Evolutionary conservation across 441 rosid genomes (phyloP).

Genomic region (Omphalea diandra): DNA sequence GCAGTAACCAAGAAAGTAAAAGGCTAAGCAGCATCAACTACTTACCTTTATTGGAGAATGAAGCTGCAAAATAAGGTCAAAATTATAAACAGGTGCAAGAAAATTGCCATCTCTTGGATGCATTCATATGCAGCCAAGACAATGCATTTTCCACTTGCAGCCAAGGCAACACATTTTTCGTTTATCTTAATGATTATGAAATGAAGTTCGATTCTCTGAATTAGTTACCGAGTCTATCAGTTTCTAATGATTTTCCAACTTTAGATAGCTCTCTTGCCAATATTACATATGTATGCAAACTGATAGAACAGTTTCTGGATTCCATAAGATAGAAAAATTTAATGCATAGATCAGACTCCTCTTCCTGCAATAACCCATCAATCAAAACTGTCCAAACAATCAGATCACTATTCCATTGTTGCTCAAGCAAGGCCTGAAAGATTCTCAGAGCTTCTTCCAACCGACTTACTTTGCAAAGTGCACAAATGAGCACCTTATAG

Average conservation of each 20-base stretch:
- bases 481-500: conserved; percentile 48
- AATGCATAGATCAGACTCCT: conserved; percentile 42
- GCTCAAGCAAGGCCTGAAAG: conserved; percentile 42
- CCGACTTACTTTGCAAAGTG: conserved; percentile 40
- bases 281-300: conserved; percentile 34
- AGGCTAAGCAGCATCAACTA: conserved; percentile 13
- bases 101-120: conserved; percentile 18
- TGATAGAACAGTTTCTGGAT: conserved; percentile 37
- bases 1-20: too few species aligned
- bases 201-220: conserved; percentile 20
- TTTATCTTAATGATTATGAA: conserved; percentile 4
- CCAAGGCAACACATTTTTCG: conserved; percentile 5
- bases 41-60: conserved; percentile 24
- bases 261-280: conserved; percentile 48
- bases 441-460: conserved; percentile 43
- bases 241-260: conserved; percentile 33
- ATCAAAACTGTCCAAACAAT: conserved; percentile 61
- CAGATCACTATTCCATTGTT: conserved; percentile 47
- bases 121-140: neutral
- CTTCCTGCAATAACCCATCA: conserved; percentile 58
- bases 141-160: conserved; percentile 5
- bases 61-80: conserved; percentile 15
- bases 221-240: conserved; percentile 23
- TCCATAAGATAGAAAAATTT: conserved; percentile 53
- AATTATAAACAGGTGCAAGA: neutral